phyloP scores from a whole-genome alignment of 1,284 basidiomycete species.

The Leccinum subrobustum region DNA sequence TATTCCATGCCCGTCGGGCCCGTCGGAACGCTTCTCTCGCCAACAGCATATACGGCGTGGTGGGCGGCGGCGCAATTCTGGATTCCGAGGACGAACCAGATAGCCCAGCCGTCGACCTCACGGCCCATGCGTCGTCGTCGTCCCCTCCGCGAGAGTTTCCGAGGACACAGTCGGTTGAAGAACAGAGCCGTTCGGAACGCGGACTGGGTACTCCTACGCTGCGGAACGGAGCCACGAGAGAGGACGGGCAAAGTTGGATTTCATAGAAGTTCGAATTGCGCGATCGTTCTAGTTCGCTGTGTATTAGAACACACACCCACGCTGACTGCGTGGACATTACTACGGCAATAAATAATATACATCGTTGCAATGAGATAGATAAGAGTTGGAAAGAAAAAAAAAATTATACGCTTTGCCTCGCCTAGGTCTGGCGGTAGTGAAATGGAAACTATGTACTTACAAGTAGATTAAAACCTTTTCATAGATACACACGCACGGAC shows the following conservation, averaged over 20 bases:
- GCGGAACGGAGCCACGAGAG: constrained; percentile 41
- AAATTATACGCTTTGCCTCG: background rate
- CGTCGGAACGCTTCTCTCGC: constrained; percentile 42
- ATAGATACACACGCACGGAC: constrained; percentile 2
- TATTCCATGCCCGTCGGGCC: constrained; percentile 80
- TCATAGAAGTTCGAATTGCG: background rate
- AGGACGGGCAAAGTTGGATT: constrained; percentile 21
- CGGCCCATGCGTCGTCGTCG: constrained; percentile 14
- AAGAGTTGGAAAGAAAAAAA: background rate
- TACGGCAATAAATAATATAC: background rate
- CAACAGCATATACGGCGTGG: constrained; percentile 22
- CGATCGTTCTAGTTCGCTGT: background rate
- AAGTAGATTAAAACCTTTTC: constrained; percentile 1
- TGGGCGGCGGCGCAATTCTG: constrained; percentile 21
- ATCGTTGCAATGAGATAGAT: background rate
- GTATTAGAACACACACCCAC: background rate
- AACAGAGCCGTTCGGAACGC: constrained; percentile 57
- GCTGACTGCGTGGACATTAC: background rate
- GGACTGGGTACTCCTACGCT: constrained; percentile 55
- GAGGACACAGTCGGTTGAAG: constrained; percentile 34
- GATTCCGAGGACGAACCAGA: constrained; percentile 60
- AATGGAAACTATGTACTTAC: background rate
- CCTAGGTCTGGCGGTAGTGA: background rate
- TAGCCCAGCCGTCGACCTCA: constrained; percentile 40
- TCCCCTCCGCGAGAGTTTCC: constrained; percentile 26